Evolutionary conservation across 2,329 filamentous ascomycete species (phyloP).

Genomic region (Trichoderma cornu-damae): DNA sequence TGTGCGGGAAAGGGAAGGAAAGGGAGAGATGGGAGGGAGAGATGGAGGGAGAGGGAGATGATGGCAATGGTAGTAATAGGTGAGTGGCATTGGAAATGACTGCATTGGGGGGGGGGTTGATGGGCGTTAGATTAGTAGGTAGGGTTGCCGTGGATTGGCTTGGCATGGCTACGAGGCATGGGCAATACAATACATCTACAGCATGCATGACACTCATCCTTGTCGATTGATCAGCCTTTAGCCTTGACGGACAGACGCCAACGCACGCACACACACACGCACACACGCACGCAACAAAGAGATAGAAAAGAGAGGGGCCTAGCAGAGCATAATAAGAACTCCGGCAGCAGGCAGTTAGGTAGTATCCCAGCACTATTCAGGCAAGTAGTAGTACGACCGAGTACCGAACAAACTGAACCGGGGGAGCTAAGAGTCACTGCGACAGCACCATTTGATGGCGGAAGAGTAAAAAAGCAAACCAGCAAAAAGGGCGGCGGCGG

Average conservation of each 20-base stretch:
- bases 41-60: neutral
- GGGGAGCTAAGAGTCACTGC: neutral
- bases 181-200: constrained; percentile 8
- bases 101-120: neutral
- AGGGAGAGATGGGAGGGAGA: neutral
- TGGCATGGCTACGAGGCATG: neutral
- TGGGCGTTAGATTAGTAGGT: neutral
- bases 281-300: no score
- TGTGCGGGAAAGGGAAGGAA: neutral
- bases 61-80: neutral
- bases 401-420: neutral
- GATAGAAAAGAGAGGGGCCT: no score
- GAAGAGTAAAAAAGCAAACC: neutral
- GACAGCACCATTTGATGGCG: neutral
- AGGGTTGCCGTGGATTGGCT: neutral
- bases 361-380: neutral
- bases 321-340: no score
- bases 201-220: constrained; percentile 1
- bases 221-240: neutral
- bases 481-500: neutral
- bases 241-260: no score
- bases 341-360: no score
- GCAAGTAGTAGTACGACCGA: neutral
- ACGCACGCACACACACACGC: no score
- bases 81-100: neutral